Base-by-base conservation (phyloP, 495 filamentous ascomycete genomes). In the Astrothelium subdiscretum region DNA sequence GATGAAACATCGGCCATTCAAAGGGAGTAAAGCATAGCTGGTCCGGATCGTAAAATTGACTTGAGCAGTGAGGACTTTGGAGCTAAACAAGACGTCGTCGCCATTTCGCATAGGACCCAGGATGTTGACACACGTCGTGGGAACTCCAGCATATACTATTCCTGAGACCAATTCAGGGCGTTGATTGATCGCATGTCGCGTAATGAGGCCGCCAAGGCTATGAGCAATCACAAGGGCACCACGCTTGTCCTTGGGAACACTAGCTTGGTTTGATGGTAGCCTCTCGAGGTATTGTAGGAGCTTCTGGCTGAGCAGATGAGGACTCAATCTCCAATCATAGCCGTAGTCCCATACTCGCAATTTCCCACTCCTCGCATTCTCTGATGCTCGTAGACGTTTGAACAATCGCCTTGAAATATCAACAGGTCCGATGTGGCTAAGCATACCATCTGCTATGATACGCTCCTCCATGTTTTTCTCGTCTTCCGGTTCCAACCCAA, bases 41-140 rank as follows among this genome's bases (percentile, higher is more conserved):
- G 89, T 96, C 6, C 92, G 87, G 43, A 98, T 82, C 1, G 88
- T 90, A 73, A 98, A 97, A 72, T 92, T 95, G 58, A 96, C 92
- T 72, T 96, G 91, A 0, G 94, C 91, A 1, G 92, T 96, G 1
- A 98, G 79, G 1, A 97, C 89, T 62, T 89, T 89, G 24, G 90
- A 91, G 69, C 90, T 95, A 35, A 98, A 75, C 2, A 96, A 79
- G 1, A 97, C 94, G 29, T 91, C 87, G 69, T 97, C 92, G 13
- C 91, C 91, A 68, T 94, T 95, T 51, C 92, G 84, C 2, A 98
- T 68, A 0, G 92, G 92, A 0, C 92, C 92, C 15, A 97, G 81
- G 54, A 96, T 92, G 72, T 95, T 95, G 64, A 96, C 85, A 70
- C 90, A 96, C 40, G 86, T 83, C 64, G 91, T 83, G 2, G 92